Evolutionary conservation across 768 basidiomycete species (phyloP), one percentile per base, ranked within the genome.

Genomic region (Boletus pseudopeckii): DNA sequence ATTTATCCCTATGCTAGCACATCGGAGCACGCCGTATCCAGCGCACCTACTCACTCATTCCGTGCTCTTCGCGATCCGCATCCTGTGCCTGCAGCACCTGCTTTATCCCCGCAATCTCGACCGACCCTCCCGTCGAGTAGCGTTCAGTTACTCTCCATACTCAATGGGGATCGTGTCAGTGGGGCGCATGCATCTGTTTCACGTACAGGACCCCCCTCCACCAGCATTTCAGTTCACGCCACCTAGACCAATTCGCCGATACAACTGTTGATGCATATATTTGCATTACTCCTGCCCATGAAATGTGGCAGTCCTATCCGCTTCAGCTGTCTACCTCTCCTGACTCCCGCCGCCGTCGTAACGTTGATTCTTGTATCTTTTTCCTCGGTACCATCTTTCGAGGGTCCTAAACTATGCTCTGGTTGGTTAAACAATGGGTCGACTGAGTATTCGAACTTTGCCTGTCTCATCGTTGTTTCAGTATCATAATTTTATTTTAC

Each of bases 81-180:
- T 43, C 53, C 42, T 24, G 51, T 48, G 7, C 48, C 57, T 33
- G 46, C 54, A 15, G 45, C 58, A 39, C 61, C 50, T 41, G 30
- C 49, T 43, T 55, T 45, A 45, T 44, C 59, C 17, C 54, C 56
- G 7, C 58, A 41, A 24, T 58, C 55, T 50, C 64, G 61, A 42
- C 45, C 58, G 18, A 34, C 66, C 22, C 55, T 56, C 11, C 54
- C 60, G 6, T 56, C 65, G 44, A 63, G 66, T 53, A 66, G 63
- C 41, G 59, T 54, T 14, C 68, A 73, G 56, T 37, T 74, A 36
- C 64, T 72, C 51, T 74, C 72, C 26, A 71, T 74, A 50, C 64
- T 74, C 24, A 73, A 73, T 39, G 64, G 64, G 45, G 65, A 62
- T 46, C 62, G 56, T 30, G 54, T 42, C 48, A 60, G 45, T 30